Evolutionary conservation across 495 filamentous ascomycete genomes (phyloP), one percentile per base, ranked within the genome.

Genomic region (Podospora pseudopauciseta): DNA sequence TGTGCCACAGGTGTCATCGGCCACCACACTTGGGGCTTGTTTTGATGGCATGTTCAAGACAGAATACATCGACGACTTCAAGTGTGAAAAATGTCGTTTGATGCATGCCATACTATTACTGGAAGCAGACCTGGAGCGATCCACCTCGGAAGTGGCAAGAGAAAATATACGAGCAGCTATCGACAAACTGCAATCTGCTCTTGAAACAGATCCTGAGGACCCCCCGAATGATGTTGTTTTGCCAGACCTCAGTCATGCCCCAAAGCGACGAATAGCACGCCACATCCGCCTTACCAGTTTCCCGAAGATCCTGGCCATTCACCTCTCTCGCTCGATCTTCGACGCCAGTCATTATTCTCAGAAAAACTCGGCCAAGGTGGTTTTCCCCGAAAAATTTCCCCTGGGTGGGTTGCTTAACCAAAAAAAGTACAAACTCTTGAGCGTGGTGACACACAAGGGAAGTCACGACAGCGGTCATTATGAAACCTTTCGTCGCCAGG

Each of bases 381-480:
- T 90, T 0, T 99, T 99, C 71, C 93, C 93, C 1, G 95, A 98
- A 78, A 84, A 83, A 5, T 80, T 98, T 20, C 85, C 89, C 0
- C 81, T 99, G 6, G 95, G 95, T 19, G 88, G 92, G 2, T 83
- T 98, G 19, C 79, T 96, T 20, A 86, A 88, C 63, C 88, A 88
- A 68, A 90, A 86, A 66, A 90, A 85, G 70, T 99, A 96, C 82
- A 92, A 89, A 72, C 85, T 99, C 3, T 87, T 96, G 2, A 91
- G 90, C 13, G 88, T 96, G 56, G 90, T 99, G 61, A 95, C 91
- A 30, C 95, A 99, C 75, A 97, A 96, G 74, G 95, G 95, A 20
- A 96, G 91, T 68, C 95, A 99, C 79, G 89, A 97, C 72, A 96
- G 92, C 67, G 95, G 95, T 1, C 95, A 99, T 76, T 99, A 99